phyloP scores from a whole-genome alignment of 2,329 filamentous ascomycete species.

The Parafenestella ontariensis region DNA sequence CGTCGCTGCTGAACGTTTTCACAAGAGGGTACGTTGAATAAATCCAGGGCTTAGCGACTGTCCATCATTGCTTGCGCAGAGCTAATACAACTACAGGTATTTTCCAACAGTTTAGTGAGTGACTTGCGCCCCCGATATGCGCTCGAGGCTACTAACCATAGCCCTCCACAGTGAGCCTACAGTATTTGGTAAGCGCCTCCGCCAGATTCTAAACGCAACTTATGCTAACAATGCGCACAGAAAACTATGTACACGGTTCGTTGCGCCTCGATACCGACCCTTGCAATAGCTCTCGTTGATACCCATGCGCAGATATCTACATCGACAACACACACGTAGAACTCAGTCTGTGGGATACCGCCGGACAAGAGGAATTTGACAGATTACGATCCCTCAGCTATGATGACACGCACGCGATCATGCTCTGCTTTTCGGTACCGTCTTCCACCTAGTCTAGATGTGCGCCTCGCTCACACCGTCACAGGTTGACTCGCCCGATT shows the following conservation, averaged over 20 bases:
- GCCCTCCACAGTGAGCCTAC: conserved; percentile 75
- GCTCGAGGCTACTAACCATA: conserved; percentile 30
- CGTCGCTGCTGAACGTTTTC: conserved; percentile 95
- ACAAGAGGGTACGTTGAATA: conserved; percentile 81
- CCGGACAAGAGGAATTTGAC: conserved; percentile 99
- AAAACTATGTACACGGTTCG: conserved; percentile 97
- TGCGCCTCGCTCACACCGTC: conserved; percentile 5
- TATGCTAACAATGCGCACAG: conserved; percentile 52
- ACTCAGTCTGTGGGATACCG: conserved; percentile 96
- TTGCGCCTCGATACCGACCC: conserved; percentile 5
- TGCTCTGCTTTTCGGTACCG: conserved; percentile 86
- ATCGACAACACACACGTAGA: conserved; percentile 98
- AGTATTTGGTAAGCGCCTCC: conserved; percentile 70
- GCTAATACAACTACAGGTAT: conserved; percentile 65
- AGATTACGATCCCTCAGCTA: conserved; percentile 93
- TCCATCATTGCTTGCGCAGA: background rate
- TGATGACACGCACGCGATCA: conserved; percentile 97
- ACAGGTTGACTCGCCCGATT: conserved; percentile 88
- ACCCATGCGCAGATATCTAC: conserved; percentile 77
- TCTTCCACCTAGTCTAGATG: background rate
- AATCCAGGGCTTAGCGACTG: too few relatives aligned
- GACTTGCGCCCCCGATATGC: conserved; percentile 13
- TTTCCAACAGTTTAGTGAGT: conserved; percentile 94
- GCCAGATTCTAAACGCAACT: background rate
- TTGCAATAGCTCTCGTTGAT: conserved; percentile 11